These are phyloP conservation scores for Dothistroma pini DNA, from an alignment of 2,329 filamentous ascomycete species.

Conservation along the genomic window DNA sequence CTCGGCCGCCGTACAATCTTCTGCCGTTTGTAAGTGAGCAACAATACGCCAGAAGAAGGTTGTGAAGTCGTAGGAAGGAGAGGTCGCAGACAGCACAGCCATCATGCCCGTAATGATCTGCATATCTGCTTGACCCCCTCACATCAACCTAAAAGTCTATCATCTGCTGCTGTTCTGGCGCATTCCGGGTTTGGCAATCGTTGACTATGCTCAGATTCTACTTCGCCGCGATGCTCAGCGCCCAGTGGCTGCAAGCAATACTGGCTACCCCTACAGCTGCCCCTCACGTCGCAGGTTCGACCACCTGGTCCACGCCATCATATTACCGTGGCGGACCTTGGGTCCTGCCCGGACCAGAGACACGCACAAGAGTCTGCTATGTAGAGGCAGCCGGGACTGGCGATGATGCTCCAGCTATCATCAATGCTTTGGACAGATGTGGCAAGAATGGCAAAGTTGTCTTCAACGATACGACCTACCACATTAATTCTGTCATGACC, in stretches of 20 bases:
- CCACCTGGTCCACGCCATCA: conserved; percentile 9
- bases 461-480: conserved; percentile 49
- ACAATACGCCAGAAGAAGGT: background rate
- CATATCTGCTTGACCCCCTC: background rate
- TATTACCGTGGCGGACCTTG: conserved; percentile 16
- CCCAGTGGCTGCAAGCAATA: conserved; percentile 11
- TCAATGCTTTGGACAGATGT: conserved; percentile 50
- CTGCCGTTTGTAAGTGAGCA: background rate
- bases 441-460: conserved; percentile 50
- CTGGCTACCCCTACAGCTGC: conserved; percentile 5
- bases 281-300: background rate
- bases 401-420: conserved; percentile 52
- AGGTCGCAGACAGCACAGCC: background rate
- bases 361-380: conserved; percentile 11
- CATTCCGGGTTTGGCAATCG: background rate
- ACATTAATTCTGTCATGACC: conserved; percentile 51
- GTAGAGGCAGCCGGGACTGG: conserved; percentile 7
- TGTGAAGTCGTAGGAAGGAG: background rate
- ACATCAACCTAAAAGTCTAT: background rate
- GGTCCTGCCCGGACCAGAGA: conserved; percentile 6
- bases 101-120: background rate
- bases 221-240: conserved; percentile 4
- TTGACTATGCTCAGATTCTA: conserved; percentile 3
- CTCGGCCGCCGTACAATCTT: background rate
- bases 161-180: background rate